These are phyloP conservation scores for Melanomma pulvis-pyrius DNA, from an alignment of 495 filamentous ascomycete genomes.

Conservation along the genomic window DNA sequence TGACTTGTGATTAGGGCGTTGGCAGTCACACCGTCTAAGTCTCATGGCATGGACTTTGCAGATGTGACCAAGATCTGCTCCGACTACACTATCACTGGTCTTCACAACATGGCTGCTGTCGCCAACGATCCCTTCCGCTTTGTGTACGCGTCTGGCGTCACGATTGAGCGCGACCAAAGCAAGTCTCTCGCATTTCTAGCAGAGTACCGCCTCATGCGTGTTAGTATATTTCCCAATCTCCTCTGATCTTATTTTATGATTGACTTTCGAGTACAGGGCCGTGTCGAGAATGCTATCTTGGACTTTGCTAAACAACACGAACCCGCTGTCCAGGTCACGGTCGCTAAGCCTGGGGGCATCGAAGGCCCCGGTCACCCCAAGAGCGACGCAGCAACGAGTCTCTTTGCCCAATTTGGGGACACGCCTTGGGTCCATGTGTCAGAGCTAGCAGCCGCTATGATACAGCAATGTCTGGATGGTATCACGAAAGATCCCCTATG, in stretches of 20 bases:
- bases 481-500: conserved; percentile 52
- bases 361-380: conserved; percentile 42
- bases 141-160: conserved; percentile 52
- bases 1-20: conserved; percentile 44
- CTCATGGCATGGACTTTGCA: conserved; percentile 43
- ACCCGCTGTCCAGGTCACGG: conserved; percentile 43
- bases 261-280: conserved; percentile 42
- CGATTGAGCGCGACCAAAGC: conserved; percentile 44
- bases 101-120: conserved; percentile 46
- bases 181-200: background rate
- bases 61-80: conserved; percentile 51
- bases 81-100: conserved; percentile 48
- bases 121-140: conserved; percentile 48
- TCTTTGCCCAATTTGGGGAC: background rate
- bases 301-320: conserved; percentile 45
- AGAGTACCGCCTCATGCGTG: conserved; percentile 15
- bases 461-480: conserved; percentile 52
- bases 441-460: conserved; percentile 51
- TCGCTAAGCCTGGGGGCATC: conserved; percentile 49
- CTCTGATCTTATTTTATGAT: conserved; percentile 24
- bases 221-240: background rate
- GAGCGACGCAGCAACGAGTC: background rate
- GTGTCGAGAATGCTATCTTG: conserved; percentile 49
- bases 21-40: conserved; percentile 49
- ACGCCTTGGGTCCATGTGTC: conserved; percentile 37